A percentile compares a stretch with the other conserved stretches of the same genome.
phyloP scores from a whole-genome alignment of 768 basidiomycete genomes.

The Strobilomyces dryophilus region DNA sequence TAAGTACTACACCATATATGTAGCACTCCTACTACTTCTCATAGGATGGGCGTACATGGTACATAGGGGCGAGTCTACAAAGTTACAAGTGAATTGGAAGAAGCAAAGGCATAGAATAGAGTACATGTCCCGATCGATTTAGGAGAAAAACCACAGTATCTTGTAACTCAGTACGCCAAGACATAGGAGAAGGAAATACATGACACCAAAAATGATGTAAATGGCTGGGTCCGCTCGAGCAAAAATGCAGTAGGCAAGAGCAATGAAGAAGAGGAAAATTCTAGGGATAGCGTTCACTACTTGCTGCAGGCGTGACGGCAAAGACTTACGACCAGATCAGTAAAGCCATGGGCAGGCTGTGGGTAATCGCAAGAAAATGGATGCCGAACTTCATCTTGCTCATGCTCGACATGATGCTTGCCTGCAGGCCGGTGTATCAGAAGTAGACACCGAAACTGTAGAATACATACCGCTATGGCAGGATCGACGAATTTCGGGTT shows the following conservation, averaged over 20 bases:
- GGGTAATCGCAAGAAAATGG: not conserved
- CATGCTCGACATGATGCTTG: not conserved
- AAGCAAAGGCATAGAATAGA: no score
- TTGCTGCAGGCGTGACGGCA: not conserved
- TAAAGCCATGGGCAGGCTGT: not conserved
- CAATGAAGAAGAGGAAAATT: not conserved
- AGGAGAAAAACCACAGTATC: not conserved
- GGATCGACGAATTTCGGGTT: not conserved
- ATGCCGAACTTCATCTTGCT: not conserved
- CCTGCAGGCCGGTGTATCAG: not conserved
- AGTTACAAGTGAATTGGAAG: no score
- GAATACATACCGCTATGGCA: not conserved
- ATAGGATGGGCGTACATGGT: no score
- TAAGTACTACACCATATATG: no score
- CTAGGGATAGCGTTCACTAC: not conserved
- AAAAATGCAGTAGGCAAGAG: not conserved
- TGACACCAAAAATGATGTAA: not conserved
- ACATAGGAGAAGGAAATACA: not conserved
- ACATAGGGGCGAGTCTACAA: no score
- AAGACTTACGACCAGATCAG: conserved; percentile 1
- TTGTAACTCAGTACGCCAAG: not conserved
- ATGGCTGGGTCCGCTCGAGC: not conserved
- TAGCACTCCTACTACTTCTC: no score
- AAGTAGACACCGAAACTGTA: not conserved
- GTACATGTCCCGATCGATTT: not conserved